Base-by-base conservation (phyloP, 148 eudicot species). In the Salicornia ramosissima region DNA sequence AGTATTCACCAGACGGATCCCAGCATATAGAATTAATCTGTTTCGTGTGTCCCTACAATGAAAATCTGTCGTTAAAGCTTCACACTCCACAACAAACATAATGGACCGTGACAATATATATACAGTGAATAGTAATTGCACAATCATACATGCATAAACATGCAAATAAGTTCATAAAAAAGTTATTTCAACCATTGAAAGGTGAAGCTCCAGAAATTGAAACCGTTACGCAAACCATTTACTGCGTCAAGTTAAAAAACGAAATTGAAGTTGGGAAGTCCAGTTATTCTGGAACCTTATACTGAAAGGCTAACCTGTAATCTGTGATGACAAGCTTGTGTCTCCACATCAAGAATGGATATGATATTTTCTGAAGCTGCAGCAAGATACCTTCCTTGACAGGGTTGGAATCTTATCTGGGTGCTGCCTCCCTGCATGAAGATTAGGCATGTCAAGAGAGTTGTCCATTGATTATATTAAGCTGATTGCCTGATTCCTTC, bases 371-470 rank as follows among this genome's bases (percentile, higher is more conserved):
- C 97, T 34, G 90, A 86, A 71, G 90, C 91, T 31, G 94, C 94
- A 28, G 94, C 97, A 72, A 91, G 86, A 74, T 74, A 91, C 75
- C 90, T 85, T 82, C 97, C 97, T 13, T 75, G 81, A 26, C 86
- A 89, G 18, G 97, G 97, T 78, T 91, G 97, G 82, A 91, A 90
- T 78, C 97, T 85, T 78, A 91, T 53, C 49, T 86, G 91, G 9
- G 84, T 43, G 46, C 87, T 80, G 56, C 84, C 94, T 47, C 94
- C 94, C 97, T 88, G 69, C 28, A 77, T 19, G 57, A 77, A 16
- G 6, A 1, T 16, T 28, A 43, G 22, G 40, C 3, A 50, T 70
- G 46, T 30, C 24, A 59, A 40, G 11, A 70, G 15, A 10, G 1
- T 22, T 51, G 18, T 0, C 19, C n/a, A n/a, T n/a, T n/a, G n/a